Conservation (phyloP, 2,329 filamentous ascomycete species). For the Epichloe amarillans region DNA sequence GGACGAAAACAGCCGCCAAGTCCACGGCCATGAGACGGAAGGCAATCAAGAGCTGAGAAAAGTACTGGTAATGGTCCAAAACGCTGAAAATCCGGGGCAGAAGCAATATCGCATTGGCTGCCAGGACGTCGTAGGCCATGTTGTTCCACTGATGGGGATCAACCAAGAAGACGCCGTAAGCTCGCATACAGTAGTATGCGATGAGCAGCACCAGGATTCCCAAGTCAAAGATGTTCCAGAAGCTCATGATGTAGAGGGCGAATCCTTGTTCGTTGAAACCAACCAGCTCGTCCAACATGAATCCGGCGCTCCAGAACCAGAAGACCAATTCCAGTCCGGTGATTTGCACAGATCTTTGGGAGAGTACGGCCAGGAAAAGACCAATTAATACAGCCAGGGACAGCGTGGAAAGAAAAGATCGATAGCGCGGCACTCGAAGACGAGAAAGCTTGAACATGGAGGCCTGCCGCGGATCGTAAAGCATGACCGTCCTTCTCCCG, state of each 20-base stretch:
- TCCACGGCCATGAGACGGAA: slow-evolving; percentile 92
- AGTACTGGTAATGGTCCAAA: slow-evolving; percentile 89
- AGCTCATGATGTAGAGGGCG: slow-evolving; percentile 91
- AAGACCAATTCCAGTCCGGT: slow-evolving; percentile 78
- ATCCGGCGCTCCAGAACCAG: slow-evolving; percentile 96
- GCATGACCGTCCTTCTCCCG: slow-evolving; percentile 59
- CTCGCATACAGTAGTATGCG: slow-evolving; percentile 77
- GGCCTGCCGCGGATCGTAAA: slow-evolving; percentile 84
- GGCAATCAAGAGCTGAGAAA: slow-evolving; percentile 85
- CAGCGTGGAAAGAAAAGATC: slow-evolving; percentile 77
- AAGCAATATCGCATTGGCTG: slow-evolving; percentile 77
- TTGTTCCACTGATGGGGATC: slow-evolving; percentile 63
- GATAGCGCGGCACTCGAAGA: slow-evolving; percentile 79
- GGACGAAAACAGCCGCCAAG: slow-evolving; percentile 66
- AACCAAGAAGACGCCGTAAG: slow-evolving; percentile 75
- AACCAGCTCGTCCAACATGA: slow-evolving; percentile 92
- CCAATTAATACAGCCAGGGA: slow-evolving; percentile 77
- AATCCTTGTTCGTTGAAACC: slow-evolving; percentile 96
- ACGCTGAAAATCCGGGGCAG: slow-evolving; percentile 87
- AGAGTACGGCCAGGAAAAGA: slow-evolving; percentile 72
- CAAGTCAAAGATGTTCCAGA: slow-evolving; percentile 93
- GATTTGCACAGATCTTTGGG: slow-evolving; percentile 63
- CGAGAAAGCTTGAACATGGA: slow-evolving; percentile 86
- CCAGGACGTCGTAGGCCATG: slow-evolving; percentile 87
- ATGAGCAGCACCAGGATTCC: slow-evolving; percentile 78